Conservation (phyloP, 2,329 filamentous ascomycete genomes). For the Aspergillus spinulosporus region DNA sequence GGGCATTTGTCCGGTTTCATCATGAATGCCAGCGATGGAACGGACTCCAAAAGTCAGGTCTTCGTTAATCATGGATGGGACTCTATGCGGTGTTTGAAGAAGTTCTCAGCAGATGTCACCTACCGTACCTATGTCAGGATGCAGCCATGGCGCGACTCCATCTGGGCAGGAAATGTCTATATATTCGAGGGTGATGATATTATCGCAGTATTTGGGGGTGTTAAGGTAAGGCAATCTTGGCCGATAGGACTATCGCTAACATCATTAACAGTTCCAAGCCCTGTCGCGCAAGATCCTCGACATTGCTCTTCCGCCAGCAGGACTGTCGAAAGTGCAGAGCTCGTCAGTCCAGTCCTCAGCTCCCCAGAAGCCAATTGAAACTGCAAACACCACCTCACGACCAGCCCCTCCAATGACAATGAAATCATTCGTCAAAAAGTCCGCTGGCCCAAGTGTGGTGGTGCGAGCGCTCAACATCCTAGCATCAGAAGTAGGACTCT, state of each 20-base stretch:
- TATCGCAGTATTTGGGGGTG: conserved; percentile 52
- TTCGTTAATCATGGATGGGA: conserved; percentile 65
- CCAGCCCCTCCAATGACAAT: conserved; percentile 29
- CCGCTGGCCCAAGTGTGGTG: conserved; percentile 34
- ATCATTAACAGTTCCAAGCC: conserved; percentile 40
- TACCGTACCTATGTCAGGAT: conserved; percentile 65
- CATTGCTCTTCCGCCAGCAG: conserved; percentile 41
- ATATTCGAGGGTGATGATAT: conserved; percentile 61
- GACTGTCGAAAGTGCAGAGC: conserved; percentile 24
- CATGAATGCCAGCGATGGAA: conserved; percentile 60
- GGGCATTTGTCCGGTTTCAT: conserved; percentile 62
- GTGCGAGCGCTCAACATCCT: conserved; percentile 42
- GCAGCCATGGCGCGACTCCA: conserved; percentile 53
- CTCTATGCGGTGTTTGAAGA: conserved; percentile 58
- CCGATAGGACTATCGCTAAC: not conserved
- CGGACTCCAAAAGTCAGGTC: conserved; percentile 61
- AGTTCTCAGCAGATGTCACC: conserved; percentile 52
- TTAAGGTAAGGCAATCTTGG: conserved; percentile 39
- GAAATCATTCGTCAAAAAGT: conserved; percentile 26
- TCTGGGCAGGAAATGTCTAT: conserved; percentile 61
- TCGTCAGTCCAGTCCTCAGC: conserved; percentile 26
- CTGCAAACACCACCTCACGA: conserved; percentile 25
- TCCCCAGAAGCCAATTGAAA: conserved; percentile 31
- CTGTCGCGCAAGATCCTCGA: conserved; percentile 44
- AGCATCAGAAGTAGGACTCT: conserved; percentile 54